phyloP scores from a whole-genome alignment of 441 rosid genomes.

The Syzygium malaccense region DNA sequence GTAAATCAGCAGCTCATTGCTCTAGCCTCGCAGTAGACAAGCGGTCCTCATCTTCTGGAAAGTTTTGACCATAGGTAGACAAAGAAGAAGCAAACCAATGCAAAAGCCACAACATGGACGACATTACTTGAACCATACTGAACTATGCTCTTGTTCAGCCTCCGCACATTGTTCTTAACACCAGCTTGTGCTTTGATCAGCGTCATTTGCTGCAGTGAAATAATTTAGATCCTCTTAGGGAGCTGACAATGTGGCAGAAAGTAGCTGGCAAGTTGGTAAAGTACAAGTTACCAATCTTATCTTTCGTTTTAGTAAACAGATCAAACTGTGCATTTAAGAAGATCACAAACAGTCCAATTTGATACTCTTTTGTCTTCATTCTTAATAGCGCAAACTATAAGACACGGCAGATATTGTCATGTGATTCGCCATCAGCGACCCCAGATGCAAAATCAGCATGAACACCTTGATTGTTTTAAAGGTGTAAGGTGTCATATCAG shows the following conservation, averaged over 20 bases:
- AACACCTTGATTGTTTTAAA: not conserved
- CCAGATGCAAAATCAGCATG: not conserved
- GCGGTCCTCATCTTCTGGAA: slow-evolving; percentile 50
- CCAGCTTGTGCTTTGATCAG: slow-evolving; percentile 91
- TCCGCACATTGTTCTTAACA: slow-evolving; percentile 92
- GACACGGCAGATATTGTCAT: not conserved
- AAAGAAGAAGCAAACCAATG: slow-evolving; percentile 56
- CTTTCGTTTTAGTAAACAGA: not conserved
- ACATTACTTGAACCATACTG: slow-evolving; percentile 75
- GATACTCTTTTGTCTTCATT: not conserved
- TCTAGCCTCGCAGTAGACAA: not conserved
- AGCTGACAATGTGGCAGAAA: not conserved
- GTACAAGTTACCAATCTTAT: not conserved
- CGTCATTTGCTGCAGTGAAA: slow-evolving; percentile 66
- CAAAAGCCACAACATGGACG: slow-evolving; percentile 79
- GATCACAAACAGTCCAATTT: not conserved
- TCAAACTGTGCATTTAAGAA: not conserved
- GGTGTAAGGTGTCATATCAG: not conserved
- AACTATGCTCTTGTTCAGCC: slow-evolving; percentile 76
- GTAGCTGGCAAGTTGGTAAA: not conserved
- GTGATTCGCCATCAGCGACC: not conserved
- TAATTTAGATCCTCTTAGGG: not conserved
- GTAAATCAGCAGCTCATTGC: not conserved
- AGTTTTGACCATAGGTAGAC: slow-evolving; percentile 76
- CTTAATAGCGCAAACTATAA: not conserved